A percentile compares a stretch with the other conserved stretches of the same genome.
phyloP scores from a whole-genome alignment of 2,329 filamentous ascomycete genomes.

The Helminthosporium solani region DNA sequence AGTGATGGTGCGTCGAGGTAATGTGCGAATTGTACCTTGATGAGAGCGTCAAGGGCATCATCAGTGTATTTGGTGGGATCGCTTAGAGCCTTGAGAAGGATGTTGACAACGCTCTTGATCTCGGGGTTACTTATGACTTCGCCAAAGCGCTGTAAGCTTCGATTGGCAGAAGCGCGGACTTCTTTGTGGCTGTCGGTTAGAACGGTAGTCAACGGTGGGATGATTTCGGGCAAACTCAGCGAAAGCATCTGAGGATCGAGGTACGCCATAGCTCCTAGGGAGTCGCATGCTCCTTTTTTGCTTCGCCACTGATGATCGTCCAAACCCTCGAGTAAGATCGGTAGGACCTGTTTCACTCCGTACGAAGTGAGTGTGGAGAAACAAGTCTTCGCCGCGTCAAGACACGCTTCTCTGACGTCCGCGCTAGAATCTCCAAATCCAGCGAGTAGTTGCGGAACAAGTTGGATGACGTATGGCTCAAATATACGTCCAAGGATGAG shows the following conservation, averaged over 20 bases:
- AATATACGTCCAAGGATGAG: constrained; percentile 84
- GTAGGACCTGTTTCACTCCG: constrained; percentile 91
- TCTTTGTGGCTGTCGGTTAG: constrained; percentile 98
- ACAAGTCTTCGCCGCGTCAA: constrained; percentile 90
- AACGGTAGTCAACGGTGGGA: constrained; percentile 89
- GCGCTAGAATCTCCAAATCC: constrained; percentile 86
- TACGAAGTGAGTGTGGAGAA: constrained; percentile 93
- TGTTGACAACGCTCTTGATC: constrained; percentile 86
- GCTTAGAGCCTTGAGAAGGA: constrained; percentile 92
- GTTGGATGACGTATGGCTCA: constrained; percentile 94
- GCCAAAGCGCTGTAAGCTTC: constrained; percentile 94
- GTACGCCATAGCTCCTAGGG: constrained; percentile 97
- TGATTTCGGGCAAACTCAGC: constrained; percentile 90
- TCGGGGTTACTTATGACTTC: constrained; percentile 98
- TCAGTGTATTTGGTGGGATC: constrained; percentile 98
- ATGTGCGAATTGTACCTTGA: constrained; percentile 98
- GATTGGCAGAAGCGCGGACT: constrained; percentile 86
- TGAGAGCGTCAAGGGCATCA: constrained; percentile 86
- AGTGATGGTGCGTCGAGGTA: constrained; percentile 97
- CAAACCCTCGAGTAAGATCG: constrained; percentile 84
- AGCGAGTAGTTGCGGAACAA: constrained; percentile 84
- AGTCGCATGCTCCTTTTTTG: constrained; percentile 96
- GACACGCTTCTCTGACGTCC: constrained; percentile 88
- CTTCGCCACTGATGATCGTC: constrained; percentile 97
- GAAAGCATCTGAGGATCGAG: constrained; percentile 94